phyloP scores from a whole-genome alignment of 306 rosid genomes.

The Fragaria vesca region DNA sequence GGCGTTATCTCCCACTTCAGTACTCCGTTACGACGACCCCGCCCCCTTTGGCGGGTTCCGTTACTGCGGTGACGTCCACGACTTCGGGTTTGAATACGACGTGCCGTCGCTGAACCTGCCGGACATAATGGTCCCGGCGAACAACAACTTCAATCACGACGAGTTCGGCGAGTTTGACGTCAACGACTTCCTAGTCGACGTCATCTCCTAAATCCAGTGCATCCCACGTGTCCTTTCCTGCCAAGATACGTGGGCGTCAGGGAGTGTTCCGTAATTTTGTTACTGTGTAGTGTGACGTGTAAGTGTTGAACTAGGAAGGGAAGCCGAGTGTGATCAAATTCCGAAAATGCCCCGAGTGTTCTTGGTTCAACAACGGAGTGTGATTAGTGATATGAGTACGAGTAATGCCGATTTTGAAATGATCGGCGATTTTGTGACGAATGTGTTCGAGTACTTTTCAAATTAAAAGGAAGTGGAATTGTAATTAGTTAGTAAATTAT shows the following conservation, averaged over 20 bases:
- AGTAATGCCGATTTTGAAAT: slow-evolving; percentile 12
- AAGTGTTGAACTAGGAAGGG: neutral
- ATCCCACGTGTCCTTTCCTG: neutral
- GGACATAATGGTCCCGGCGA: slow-evolving; percentile 32
- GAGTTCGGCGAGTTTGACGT: slow-evolving; percentile 75
- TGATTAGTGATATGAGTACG: slow-evolving; percentile 4
- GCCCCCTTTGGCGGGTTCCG: slow-evolving; percentile 27
- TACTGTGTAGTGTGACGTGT: neutral
- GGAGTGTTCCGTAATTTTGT: slow-evolving; percentile 30
- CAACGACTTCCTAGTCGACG: slow-evolving; percentile 49
- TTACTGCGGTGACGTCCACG: slow-evolving; percentile 42
- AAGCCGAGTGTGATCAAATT: neutral
- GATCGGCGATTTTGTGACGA: slow-evolving; percentile 42
- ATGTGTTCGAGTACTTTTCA: neutral
- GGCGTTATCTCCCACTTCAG: slow-evolving; percentile 60
- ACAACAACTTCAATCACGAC: slow-evolving; percentile 41
- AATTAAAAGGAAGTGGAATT: slow-evolving; percentile 4
- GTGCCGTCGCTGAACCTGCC: slow-evolving; percentile 41
- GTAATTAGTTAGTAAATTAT: slow-evolving; percentile 14
- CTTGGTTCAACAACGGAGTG: slow-evolving; percentile 24
- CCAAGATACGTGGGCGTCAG: neutral
- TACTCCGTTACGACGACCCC: slow-evolving; percentile 33
- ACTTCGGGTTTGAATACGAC: slow-evolving; percentile 44
- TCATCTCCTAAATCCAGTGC: slow-evolving; percentile 30
- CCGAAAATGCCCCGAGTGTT: slow-evolving; percentile 24